Base-by-base conservation (phyloP, 139 green algal species). In the Tetradesmus obliquus region DNA sequence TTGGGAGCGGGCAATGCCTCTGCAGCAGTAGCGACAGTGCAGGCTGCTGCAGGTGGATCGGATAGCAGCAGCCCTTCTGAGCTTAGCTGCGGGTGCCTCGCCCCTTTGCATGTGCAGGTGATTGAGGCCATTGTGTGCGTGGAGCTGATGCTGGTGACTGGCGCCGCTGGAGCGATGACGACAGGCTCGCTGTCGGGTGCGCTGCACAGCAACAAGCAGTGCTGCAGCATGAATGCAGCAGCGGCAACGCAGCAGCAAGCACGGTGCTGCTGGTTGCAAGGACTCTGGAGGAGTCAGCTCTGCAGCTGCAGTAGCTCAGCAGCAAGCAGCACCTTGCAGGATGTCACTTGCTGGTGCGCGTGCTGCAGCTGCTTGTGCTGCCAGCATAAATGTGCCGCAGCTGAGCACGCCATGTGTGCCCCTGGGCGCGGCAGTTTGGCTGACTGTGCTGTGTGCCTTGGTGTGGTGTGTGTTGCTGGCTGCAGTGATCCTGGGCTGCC, bases 131-230 rank as follows among this genome's bases (percentile, higher is more conserved):
- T 95, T 53, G 2, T 92, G 4, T 92, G 82, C 24, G 93, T 93
- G 71, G 93, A 95, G 90, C 54, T 94, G 24, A 95, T 94, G 93
- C 69, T 95, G 20, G 22, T 95, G 13, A 92, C 91, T 20, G 93
- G 93, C 1, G 74, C 90, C 7, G 12, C 55, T 9, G 91, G 87
- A 53, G 71, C 92, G 12, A 15, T 94, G 2, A 93, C 80, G 3
- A 91, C 62, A 6, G 91, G 93, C 19, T 93, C 85, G 91, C 83
- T 89, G 79, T 66, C 86, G 87, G 93, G 93, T 94, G 54, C 2
- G 60, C 6, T 12, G 15, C 6, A 22, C 58, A 1, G 24, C 76
- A 54, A 7, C 72, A 24, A 22, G 53, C 55, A 8, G 32, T 54
- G 13, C 53, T 19, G 24, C 51, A 55, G 9, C 87, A 82, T n/a